Conservation (phyloP, 768 basidiomycete species). For the Podaxis sp. region DNA sequence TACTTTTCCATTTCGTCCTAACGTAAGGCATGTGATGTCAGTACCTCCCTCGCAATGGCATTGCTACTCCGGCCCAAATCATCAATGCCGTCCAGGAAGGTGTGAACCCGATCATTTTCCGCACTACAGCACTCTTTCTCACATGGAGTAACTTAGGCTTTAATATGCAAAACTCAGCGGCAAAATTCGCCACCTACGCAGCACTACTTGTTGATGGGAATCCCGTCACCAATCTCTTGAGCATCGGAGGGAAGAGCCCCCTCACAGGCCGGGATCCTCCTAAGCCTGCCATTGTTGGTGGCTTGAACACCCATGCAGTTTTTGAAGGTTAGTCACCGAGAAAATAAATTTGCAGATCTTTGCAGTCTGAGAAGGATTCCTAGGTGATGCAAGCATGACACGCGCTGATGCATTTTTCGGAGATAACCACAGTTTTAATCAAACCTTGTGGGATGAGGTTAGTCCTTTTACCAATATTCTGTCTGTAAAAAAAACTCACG, state of each 20-base stretch:
- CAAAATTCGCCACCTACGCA: constrained; percentile 19
- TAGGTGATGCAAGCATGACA: constrained; percentile 19
- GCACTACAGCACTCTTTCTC: no score
- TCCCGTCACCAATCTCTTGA: constrained; percentile 17
- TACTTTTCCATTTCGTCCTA: not conserved
- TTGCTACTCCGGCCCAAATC: constrained; percentile 18
- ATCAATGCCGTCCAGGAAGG: constrained; percentile 14
- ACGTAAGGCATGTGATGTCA: not conserved
- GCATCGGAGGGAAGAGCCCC: constrained; percentile 19
- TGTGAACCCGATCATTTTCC: not conserved
- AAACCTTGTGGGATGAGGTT: constrained; percentile 22
- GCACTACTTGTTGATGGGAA: constrained; percentile 20
- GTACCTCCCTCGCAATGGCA: constrained; percentile 17
- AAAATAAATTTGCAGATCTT: not conserved
- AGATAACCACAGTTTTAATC: constrained; percentile 23
- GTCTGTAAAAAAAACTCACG: not conserved
- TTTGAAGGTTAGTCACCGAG: constrained; percentile 17
- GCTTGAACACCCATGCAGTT: constrained; percentile 19
- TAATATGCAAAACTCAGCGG: constrained; percentile 18
- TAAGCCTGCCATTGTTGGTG: constrained; percentile 19
- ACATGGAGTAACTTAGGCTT: constrained; percentile 13
- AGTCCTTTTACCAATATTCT: not conserved
- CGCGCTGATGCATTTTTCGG: constrained; percentile 22
- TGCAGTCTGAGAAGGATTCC: not conserved
- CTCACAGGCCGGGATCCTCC: constrained; percentile 18